Evolutionary conservation across 345 rosid genomes (phyloP).

Genomic region (Gossypioides kirkii): DNA sequence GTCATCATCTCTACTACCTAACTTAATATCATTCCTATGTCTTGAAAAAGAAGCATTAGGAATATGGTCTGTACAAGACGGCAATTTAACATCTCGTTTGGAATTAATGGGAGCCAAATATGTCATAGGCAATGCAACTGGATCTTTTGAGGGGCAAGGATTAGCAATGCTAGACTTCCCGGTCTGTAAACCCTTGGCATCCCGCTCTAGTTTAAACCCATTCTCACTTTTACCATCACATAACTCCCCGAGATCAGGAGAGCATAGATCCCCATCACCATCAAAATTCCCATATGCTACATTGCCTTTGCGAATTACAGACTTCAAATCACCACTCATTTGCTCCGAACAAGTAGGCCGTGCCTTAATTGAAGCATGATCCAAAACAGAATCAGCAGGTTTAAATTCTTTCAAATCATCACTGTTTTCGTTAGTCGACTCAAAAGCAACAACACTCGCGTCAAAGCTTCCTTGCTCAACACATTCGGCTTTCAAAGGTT

Average conservation of each 20-base stretch:
- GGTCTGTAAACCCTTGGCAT: conserved; percentile 24
- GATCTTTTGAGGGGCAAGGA: conserved; percentile 31
- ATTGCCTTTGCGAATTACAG: conserved; percentile 24
- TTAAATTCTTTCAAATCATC: conserved; percentile 21
- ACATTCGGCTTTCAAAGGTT: conserved; percentile 38
- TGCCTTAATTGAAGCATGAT: conserved; percentile 20
- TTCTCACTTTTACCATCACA: conserved; percentile 27
- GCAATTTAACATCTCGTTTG: conserved; percentile 34
- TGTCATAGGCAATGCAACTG: conserved; percentile 26
- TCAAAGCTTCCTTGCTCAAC: conserved; percentile 42
- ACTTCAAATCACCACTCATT: conserved; percentile 23
- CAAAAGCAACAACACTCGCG: conserved; percentile 28
- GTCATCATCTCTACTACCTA: conserved; percentile 72
- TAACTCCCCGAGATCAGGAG: conserved; percentile 29
- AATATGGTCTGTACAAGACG: conserved; percentile 24
- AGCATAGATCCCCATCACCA: conserved; percentile 25
- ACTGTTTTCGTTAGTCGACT: conserved; percentile 24
- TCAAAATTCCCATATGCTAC: conserved; percentile 14
- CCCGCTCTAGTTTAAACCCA: conserved; percentile 25
- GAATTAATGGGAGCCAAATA: conserved; percentile 31
- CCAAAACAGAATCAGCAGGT: conserved; percentile 29
- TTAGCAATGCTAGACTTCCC: conserved; percentile 29
- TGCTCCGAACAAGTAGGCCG: conserved; percentile 27
- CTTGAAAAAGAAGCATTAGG: conserved; percentile 38
- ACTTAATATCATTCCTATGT: conserved; percentile 42